Evolutionary conservation across 2,329 filamentous ascomycete genomes (phyloP).

Genomic region (Fusarium citri): DNA sequence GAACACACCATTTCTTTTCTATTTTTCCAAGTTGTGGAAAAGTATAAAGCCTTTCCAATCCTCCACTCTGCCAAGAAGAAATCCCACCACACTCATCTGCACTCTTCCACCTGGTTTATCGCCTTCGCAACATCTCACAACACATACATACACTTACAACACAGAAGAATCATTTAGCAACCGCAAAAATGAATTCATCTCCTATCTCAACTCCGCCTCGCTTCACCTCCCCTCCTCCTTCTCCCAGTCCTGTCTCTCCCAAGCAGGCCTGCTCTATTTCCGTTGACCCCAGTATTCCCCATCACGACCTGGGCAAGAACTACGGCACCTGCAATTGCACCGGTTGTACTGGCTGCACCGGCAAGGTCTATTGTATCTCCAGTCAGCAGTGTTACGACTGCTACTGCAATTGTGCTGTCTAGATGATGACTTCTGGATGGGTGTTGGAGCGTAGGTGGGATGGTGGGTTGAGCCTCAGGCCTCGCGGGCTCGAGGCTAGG

Average conservation of each 20-base stretch:
- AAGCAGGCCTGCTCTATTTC: background rate
- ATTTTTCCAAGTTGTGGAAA: rapidly evolving
- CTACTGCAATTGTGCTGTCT: conserved; percentile 7
- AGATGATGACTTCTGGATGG: too few species aligned
- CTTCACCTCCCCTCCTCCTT: background rate
- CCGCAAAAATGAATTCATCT: background rate
- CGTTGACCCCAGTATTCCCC: rapidly evolving
- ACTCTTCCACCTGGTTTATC: background rate
- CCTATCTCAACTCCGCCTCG: background rate
- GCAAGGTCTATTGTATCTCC: conserved; percentile 1
- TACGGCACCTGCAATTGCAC: background rate
- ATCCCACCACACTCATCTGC: background rate
- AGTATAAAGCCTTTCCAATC: background rate
- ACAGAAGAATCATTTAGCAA: background rate
- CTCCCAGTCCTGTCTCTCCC: rapidly evolving
- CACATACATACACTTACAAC: too few species aligned
- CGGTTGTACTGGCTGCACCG: background rate
- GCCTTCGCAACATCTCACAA: background rate
- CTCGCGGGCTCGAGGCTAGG: background rate
- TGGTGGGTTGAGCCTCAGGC: background rate
- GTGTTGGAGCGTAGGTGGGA: too few species aligned
- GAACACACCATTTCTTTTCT: background rate
- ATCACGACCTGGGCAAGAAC: background rate
- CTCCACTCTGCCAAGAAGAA: background rate
- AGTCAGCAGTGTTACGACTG: conserved; percentile 12